These are phyloP conservation scores for Prasinococcaceae sp. DNA, from an alignment of 139 green algal genomes.

Conservation along the genomic window DNA sequence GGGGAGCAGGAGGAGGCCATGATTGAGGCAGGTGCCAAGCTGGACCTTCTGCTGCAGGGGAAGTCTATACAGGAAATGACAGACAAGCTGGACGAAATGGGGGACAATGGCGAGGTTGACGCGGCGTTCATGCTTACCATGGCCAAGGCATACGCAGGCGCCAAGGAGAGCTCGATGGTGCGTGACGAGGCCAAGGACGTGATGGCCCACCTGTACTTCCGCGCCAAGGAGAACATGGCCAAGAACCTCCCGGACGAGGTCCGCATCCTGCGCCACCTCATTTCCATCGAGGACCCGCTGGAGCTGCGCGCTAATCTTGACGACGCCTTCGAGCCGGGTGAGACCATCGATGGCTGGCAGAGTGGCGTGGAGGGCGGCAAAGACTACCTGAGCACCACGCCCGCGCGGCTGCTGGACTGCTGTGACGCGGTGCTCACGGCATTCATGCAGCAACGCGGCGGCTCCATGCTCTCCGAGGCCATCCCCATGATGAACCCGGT, in stretches of 20 bases:
- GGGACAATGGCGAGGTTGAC: constrained; percentile 36
- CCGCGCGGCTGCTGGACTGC: constrained; percentile 5
- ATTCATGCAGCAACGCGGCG: neutral
- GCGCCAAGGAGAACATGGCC: constrained; percentile 14
- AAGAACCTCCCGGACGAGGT: constrained; percentile 54
- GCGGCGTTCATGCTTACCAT: constrained; percentile 65
- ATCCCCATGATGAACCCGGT: constrained; percentile 17
- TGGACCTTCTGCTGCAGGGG: too few species aligned
- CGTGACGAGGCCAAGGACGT: constrained; percentile 45
- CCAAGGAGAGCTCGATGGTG: constrained; percentile 45
- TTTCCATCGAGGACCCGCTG: constrained; percentile 28
- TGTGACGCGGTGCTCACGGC: constrained; percentile 8
- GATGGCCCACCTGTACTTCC: constrained; percentile 29
- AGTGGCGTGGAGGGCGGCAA: constrained; percentile 4
- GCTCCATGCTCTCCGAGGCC: constrained; percentile 10
- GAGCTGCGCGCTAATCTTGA: constrained; percentile 34
- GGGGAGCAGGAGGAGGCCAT: constrained; percentile 25
- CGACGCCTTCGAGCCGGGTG: constrained; percentile 43
- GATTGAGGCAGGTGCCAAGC: too few species aligned
- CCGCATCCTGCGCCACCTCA: constrained; percentile 67
- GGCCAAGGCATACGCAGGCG: constrained; percentile 52
- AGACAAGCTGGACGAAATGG: constrained; percentile 54
- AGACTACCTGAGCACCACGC: constrained; percentile 8
- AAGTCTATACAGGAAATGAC: too few species aligned
- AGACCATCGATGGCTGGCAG: constrained; percentile 4